These are phyloP conservation scores for Backusella mclennaniae DNA, from an alignment of 192 early-diverging fungal species.

Conservation along the genomic window DNA sequence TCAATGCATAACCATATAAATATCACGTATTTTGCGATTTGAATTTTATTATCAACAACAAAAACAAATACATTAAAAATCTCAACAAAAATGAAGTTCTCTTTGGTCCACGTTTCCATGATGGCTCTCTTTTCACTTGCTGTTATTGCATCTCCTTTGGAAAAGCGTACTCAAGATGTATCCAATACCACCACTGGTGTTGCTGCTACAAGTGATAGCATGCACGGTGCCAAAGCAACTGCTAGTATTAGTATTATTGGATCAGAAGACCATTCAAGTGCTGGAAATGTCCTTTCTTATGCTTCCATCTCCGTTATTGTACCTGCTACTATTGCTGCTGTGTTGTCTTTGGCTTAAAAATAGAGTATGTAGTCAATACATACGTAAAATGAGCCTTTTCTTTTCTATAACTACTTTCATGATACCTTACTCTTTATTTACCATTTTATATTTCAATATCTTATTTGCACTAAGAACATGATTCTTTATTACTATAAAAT, in stretches of 20 bases:
- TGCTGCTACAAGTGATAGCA: background rate
- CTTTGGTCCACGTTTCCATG: background rate
- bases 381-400: too few relatives aligned
- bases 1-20: background rate
- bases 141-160: background rate
- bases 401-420: background rate
- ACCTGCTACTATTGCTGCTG: background rate
- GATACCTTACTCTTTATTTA: background rate
- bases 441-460: background rate
- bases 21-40: background rate
- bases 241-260: background rate
- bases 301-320: background rate
- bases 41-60: background rate
- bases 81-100: background rate
- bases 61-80: background rate
- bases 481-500: background rate
- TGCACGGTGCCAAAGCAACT: background rate
- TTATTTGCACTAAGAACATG: background rate
- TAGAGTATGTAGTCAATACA: too few relatives aligned
- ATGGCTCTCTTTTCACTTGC: background rate
- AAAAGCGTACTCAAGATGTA: background rate
- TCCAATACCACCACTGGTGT: background rate
- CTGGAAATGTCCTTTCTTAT: background rate
- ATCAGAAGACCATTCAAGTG: background rate
- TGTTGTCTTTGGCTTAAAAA: background rate